A percentile compares a stretch with the other conserved stretches of the same genome.
phyloP scores from a whole-genome alignment of 78 protist genomes.

The Reticulomyxa filosa region DNA sequence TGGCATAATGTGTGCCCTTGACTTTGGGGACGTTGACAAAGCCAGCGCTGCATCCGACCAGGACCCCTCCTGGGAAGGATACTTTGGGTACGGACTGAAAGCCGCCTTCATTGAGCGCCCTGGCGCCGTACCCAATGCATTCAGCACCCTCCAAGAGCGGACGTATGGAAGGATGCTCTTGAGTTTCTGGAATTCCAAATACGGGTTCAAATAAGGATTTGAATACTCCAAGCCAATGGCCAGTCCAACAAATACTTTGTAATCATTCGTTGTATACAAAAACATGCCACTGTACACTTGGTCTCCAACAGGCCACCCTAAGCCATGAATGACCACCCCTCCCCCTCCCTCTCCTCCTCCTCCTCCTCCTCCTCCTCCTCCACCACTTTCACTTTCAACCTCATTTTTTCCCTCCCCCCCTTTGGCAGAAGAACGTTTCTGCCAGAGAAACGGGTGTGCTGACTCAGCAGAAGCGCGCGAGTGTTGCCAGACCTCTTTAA shows the following conservation, averaged over 20 bases:
- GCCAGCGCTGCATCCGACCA: not conserved
- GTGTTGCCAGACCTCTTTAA: too few relatives aligned
- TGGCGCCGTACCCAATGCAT: too few relatives aligned
- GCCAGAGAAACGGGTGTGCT: too few relatives aligned
- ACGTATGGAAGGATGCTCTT: too few relatives aligned
- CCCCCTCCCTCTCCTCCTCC: too few relatives aligned
- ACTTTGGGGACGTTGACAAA: not conserved
- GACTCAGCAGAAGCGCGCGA: too few relatives aligned
- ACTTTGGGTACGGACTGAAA: not conserved
- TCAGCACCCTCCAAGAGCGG: too few relatives aligned
- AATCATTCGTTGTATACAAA: constrained; percentile 62
- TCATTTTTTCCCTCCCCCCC: too few relatives aligned
- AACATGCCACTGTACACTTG: constrained; percentile 71
- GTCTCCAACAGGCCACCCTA: constrained; percentile 64
- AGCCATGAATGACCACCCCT: constrained; percentile 41
- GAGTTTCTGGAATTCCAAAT: constrained; percentile 50
- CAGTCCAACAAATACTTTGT: too few relatives aligned
- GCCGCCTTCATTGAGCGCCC: too few relatives aligned
- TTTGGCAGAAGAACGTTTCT: too few relatives aligned
- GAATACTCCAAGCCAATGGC: constrained; percentile 68
- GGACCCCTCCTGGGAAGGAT: not conserved
- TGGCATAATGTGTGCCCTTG: constrained; percentile 1
- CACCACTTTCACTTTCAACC: too few relatives aligned
- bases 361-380: constrained; percentile 30
- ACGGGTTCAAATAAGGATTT: constrained; percentile 72